Conservation (phyloP, 2,329 filamentous ascomycete species). For the Tolypocladium tundrense region DNA sequence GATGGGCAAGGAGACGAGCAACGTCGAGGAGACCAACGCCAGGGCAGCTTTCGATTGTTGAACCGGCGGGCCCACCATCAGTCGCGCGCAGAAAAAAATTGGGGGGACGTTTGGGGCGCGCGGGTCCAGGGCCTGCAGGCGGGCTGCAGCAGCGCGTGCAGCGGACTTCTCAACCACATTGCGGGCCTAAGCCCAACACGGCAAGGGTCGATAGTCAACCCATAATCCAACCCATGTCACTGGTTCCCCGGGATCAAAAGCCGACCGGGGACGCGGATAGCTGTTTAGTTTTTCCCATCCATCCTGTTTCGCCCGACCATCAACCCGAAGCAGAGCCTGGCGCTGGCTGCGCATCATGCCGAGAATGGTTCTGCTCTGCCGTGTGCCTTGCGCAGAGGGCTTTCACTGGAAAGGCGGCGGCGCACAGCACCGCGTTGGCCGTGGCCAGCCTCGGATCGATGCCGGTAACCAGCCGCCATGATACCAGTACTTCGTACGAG, state of each 20-base stretch:
- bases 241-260: neutral
- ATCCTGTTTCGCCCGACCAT: neutral
- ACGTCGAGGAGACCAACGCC: slow-evolving; percentile 7
- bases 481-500: too few relatives aligned
- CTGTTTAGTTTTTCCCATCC: neutral
- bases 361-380: neutral
- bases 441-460: neutral
- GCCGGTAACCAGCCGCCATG: neutral
- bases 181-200: slow-evolving; percentile 6
- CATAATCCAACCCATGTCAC: neutral
- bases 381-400: neutral
- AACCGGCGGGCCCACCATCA: slow-evolving; percentile 23
- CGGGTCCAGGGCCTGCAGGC: neutral
- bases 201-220: neutral
- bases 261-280: neutral
- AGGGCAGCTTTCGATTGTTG: slow-evolving; percentile 21
- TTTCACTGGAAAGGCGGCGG: neutral
- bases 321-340: neutral
- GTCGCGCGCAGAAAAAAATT: slow-evolving; percentile 21
- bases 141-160: neutral
- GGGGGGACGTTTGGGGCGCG: slow-evolving; percentile 18
- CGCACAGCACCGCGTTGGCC: too few relatives aligned
- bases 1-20: slow-evolving; percentile 5
- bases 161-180: slow-evolving; percentile 14
- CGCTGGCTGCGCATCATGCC: neutral